Base-by-base conservation (phyloP, 1,284 basidiomycete species). In the Ustilago bromivora region DNA sequence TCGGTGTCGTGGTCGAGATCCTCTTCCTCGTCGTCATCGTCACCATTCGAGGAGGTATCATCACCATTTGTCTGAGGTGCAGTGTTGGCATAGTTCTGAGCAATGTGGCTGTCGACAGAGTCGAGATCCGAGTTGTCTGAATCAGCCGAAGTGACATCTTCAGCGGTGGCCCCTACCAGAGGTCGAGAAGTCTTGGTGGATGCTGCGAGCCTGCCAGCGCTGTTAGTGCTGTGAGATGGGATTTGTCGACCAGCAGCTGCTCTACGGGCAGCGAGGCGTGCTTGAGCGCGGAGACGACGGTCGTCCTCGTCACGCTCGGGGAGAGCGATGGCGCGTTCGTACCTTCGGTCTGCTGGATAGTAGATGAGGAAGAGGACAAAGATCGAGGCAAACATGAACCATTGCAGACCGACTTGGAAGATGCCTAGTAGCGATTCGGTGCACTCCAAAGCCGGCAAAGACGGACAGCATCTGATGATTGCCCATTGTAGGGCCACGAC, bases 361-460 rank as follows among this genome's bases (percentile, higher is more conserved):
- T 96, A 99, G 53, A 93, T 88, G 87, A 99, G 92, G 88, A 94
- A 99, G 3, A 98, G 90, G 1, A 95, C 89, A 67, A 97, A 89
- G 55, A 98, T 91, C 68, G 93, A 75, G 15, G 90, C 91, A 87
- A 98, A 98, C 76, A 95, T 89, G 51, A 91, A 86, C 95, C 95
- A 98, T 85, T 96, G 94, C 31, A 93, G 81, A 12, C 89, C 89
- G 19, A 98, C 91, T 87, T 97, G 95, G 1, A 94, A 85, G 43
- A 98, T 89, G 5, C 95, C 96, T 0, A 94, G 92, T 0, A 93
- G 89, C 63, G 92, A 91, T 83, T 96, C 94, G 10, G 94, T 84
- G 83, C 96, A 99, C 63, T 89, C 53, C 28, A 57, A 17, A 12
- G 55, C 11, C 2, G 61, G 61, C 53, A 83, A 34, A n/a, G 51